Conservation (phyloP, 2,329 filamentous ascomycete genomes). For the Coniochaeta ligniaria region DNA sequence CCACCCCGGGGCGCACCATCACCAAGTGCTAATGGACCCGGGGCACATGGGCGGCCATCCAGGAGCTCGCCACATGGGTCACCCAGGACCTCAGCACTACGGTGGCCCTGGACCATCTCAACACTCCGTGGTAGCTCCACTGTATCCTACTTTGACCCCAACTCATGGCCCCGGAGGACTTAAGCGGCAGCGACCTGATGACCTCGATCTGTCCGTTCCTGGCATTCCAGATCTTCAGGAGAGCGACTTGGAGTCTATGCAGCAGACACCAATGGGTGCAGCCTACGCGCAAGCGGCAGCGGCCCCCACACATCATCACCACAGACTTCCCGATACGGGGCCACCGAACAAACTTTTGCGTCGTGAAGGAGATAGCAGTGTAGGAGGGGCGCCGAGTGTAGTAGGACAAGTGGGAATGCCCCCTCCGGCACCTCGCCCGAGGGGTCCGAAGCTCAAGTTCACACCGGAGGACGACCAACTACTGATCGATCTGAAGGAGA, state of each 20-base stretch:
- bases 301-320: conserved; percentile 68
- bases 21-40: conserved; percentile 50
- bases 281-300: conserved; percentile 40
- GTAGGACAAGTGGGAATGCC: conserved; percentile 88
- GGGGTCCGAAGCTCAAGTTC: conserved; percentile 88
- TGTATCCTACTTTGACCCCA: conserved; percentile 44
- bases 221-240: conserved; percentile 47
- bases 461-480: conserved; percentile 86
- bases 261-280: conserved; percentile 43
- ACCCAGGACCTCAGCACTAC: conserved; percentile 47
- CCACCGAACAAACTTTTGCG: conserved; percentile 62
- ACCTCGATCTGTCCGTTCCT: conserved; percentile 48
- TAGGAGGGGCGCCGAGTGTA: conserved; percentile 67
- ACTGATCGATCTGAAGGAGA: conserved; percentile 85
- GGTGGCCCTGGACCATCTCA: conserved; percentile 36
- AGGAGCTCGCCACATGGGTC: conserved; percentile 37
- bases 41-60: conserved; percentile 45
- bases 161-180: conserved; percentile 26
- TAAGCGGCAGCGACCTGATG: conserved; percentile 51
- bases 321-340: conserved; percentile 67
- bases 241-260: conserved; percentile 47
- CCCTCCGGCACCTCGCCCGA: conserved; percentile 67
- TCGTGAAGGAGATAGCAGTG: conserved; percentile 38
- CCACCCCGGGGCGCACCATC: conserved; percentile 39
- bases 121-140: conserved; percentile 38